Evolutionary conservation across 2,329 filamentous ascomycete species (phyloP).

Genomic region (Stagonosporopsis tanaceti): DNA sequence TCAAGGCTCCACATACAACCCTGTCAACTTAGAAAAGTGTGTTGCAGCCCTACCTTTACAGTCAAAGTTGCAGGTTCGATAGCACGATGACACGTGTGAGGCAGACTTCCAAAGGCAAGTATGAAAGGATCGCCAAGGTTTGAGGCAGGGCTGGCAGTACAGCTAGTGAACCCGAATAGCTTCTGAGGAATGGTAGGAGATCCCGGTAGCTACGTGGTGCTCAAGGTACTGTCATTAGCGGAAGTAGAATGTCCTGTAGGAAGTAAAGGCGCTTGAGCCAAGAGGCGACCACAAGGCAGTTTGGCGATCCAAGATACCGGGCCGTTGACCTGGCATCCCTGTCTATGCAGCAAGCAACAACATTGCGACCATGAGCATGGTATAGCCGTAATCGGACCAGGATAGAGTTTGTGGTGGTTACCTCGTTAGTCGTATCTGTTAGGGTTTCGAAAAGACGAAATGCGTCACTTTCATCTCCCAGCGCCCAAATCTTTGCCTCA

Average conservation of each 20-base stretch:
- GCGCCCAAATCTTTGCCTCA: slow-evolving; percentile 14
- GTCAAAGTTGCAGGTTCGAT: slow-evolving; percentile 34
- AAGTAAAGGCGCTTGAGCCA: slow-evolving; percentile 32
- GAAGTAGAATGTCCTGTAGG: slow-evolving; percentile 30
- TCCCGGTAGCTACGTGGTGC: slow-evolving; percentile 31
- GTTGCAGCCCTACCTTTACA: slow-evolving; percentile 40
- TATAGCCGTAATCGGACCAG: slow-evolving; percentile 9
- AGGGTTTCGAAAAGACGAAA: slow-evolving; percentile 12
- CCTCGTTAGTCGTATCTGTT: background rate
- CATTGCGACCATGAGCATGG: slow-evolving; percentile 11
- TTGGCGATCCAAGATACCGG: slow-evolving; percentile 36
- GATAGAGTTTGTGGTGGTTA: slow-evolving; percentile 1
- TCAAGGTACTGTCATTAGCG: slow-evolving; percentile 49
- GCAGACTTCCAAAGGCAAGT: slow-evolving; percentile 26
- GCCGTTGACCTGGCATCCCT: slow-evolving; percentile 32
- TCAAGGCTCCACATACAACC: slow-evolving; percentile 27
- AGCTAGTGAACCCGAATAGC: slow-evolving; percentile 28
- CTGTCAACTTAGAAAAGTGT: slow-evolving; percentile 35
- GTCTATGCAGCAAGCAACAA: slow-evolving; percentile 14
- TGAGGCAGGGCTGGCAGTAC: slow-evolving; percentile 26
- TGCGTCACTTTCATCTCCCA: slow-evolving; percentile 18
- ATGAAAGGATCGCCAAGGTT: slow-evolving; percentile 28
- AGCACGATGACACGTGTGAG: slow-evolving; percentile 45
- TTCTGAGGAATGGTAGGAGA: slow-evolving; percentile 26
- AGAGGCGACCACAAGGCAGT: slow-evolving; percentile 26